phyloP scores from a whole-genome alignment of 2,329 filamentous ascomycete species.

The Hymenoscyphus occultus region DNA sequence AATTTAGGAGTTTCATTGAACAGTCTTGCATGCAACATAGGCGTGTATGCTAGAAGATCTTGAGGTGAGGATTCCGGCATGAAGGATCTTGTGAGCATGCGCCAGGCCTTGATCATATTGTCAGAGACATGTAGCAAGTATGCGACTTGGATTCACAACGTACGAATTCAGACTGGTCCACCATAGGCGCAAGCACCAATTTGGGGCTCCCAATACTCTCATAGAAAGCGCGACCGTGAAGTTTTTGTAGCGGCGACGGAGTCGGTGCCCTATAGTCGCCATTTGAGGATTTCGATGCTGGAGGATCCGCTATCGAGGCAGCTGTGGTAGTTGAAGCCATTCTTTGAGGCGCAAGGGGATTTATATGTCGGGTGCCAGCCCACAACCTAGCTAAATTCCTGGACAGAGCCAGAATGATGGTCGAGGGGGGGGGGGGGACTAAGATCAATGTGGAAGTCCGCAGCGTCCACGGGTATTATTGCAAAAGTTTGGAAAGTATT shows the following conservation, averaged over 20 bases:
- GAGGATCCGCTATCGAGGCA: conserved; percentile 15
- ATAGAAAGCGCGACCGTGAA: conserved; percentile 87
- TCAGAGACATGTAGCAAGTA: background rate
- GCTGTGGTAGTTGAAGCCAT: conserved; percentile 19
- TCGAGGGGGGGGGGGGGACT: background rate
- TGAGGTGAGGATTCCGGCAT: conserved; percentile 63
- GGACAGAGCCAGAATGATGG: conserved; percentile 26
- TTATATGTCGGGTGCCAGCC: conserved; percentile 33
- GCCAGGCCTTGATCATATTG: conserved; percentile 71
- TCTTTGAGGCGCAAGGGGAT: conserved; percentile 18
- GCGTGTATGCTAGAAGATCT: conserved; percentile 80
- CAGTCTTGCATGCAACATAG: conserved; percentile 92
- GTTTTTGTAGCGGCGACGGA: conserved; percentile 45
- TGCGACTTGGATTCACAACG: conserved; percentile 36
- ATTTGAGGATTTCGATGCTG: background rate
- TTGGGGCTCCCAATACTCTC: conserved; percentile 91
- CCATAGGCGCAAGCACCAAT: conserved; percentile 92
- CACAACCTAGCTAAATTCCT: conserved; percentile 26
- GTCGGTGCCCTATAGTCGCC: conserved; percentile 7
- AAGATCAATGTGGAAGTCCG: background rate
- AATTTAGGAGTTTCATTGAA: conserved; percentile 76
- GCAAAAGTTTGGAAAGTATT: background rate
- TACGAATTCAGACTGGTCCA: conserved; percentile 97
- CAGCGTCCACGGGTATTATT: background rate
- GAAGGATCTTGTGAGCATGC: conserved; percentile 92